Evolutionary conservation across 495 filamentous ascomycete genomes (phyloP), one percentile per base, ranked within the genome.

Genomic region (Venustampulla echinocandica): DNA sequence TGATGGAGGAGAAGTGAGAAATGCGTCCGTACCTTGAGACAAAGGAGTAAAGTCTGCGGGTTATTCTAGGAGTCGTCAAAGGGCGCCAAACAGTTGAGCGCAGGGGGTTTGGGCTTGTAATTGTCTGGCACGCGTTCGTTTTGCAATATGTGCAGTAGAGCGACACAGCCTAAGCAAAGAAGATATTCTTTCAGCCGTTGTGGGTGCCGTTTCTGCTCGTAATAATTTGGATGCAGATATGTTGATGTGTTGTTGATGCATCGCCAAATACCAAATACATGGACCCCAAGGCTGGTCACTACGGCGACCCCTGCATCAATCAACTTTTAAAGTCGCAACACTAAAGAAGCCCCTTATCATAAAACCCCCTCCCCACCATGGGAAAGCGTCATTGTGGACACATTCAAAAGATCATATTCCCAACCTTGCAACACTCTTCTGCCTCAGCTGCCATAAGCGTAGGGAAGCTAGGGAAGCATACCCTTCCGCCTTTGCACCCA

Each of bases 201-300:
- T 40, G 10, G 18, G 22, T 19, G 33, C 19, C 13, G 24, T 35
- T 22, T 28, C 25, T 37, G 34, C 9, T 13, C 21, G n/a, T 17
- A 5, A 20, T 18, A 27, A 10, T 23, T 32, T 34, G 3, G 10
- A 24, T 35, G 18, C 3, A 19, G 24, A 37, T 36, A 23, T 15
- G 27, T 34, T 41, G 46, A 21, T 51, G 53, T 56, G 48, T 56
- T 56, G 53, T 45, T 56, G 46, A 48, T 55, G 39, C 9, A 41
- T 44, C 49, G 25, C 37, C 42, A 42, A 54, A 54, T 49, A 24
- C 46, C 46, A 9, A 22, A 20, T 19, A 23, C 24, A 11, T 24
- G 14, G 42, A 15, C 32, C 13, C 27, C 7, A 10, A 7, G 4
- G 4, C 7, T 40, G 44, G 49, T 56, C 48, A 56, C 53, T 52